phyloP scores from a whole-genome alignment of 257 asterid genomes.

The Solanum rostratum region DNA sequence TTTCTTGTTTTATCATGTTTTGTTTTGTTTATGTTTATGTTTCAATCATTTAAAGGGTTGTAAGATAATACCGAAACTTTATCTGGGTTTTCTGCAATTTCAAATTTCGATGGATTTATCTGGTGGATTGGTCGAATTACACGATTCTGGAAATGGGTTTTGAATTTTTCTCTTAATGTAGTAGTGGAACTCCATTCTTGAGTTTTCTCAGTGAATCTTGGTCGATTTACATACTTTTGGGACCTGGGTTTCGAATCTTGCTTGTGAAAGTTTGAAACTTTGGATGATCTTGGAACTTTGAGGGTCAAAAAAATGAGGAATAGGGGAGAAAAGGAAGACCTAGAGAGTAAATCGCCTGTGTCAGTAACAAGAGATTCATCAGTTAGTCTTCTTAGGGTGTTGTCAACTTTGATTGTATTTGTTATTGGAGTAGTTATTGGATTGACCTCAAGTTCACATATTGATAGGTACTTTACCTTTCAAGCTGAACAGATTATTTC shows the following conservation, averaged over 20 bases:
- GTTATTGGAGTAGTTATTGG: conserved; percentile 87
- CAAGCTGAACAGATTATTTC: conserved; percentile 28
- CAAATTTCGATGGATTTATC: not conserved
- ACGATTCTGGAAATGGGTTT: not conserved
- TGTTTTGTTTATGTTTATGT: not conserved
- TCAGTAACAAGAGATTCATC: conserved; percentile 45
- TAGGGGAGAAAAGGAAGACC: conserved; percentile 54
- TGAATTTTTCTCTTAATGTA: not conserved
- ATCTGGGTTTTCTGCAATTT: not conserved
- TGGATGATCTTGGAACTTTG: not conserved
- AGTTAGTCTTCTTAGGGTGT: conserved; percentile 40
- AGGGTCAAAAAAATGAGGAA: conserved; percentile 24
- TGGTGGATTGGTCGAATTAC: not conserved
- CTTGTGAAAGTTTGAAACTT: not conserved
- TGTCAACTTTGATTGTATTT: conserved; percentile 50
- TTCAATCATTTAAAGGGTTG: not conserved
- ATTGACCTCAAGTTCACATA: conserved; percentile 69
- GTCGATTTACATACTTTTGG: not conserved
- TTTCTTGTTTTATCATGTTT: not conserved
- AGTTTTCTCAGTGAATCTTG: not conserved
- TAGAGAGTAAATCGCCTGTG: conserved; percentile 16
- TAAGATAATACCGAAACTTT: not conserved
- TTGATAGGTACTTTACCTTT: conserved; percentile 45
- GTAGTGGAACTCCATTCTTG: not conserved
- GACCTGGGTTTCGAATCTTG: not conserved